phyloP scores from a whole-genome alignment of 2,329 filamentous ascomycete species.

The Aspergillus brunneoviolaceus region DNA sequence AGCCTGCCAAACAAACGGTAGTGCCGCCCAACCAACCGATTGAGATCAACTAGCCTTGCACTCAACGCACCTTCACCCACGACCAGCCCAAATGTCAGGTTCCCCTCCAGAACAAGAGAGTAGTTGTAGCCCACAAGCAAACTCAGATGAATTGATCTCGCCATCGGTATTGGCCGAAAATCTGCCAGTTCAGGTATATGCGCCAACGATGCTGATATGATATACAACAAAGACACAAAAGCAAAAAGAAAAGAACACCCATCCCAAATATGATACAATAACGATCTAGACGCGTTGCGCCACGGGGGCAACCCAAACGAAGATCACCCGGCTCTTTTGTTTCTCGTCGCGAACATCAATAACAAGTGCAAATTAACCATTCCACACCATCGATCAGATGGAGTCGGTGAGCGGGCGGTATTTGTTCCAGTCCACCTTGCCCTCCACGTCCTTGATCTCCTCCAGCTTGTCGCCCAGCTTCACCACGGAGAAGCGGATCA shows the following conservation, averaged over 20 bases:
- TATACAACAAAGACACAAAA: slow-evolving; percentile 19
- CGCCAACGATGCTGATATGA: slow-evolving; percentile 35
- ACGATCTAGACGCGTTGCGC: slow-evolving; percentile 15
- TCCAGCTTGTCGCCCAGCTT: slow-evolving; percentile 72
- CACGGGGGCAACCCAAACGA: not conserved
- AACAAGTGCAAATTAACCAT: not conserved
- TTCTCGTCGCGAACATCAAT: slow-evolving; percentile 7
- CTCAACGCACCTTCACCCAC: not conserved
- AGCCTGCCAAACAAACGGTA: not conserved
- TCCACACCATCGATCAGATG: slow-evolving; percentile 16
- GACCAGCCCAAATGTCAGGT: not conserved
- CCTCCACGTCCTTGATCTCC: slow-evolving; percentile 59
- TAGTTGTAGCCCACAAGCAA: not conserved
- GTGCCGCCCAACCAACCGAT: not conserved
- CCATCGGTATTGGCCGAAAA: slow-evolving; percentile 1
- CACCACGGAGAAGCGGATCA: slow-evolving; percentile 84
- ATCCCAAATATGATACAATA: slow-evolving; percentile 30
- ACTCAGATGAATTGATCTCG: not conserved
- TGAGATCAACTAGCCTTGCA: not conserved
- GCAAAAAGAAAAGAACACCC: slow-evolving; percentile 9
- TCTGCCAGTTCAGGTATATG: slow-evolving; percentile 19
- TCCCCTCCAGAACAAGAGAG: not conserved
- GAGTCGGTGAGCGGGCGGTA: slow-evolving; percentile 28
- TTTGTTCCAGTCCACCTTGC: slow-evolving; percentile 55
- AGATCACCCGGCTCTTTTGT: not conserved